Evolutionary conservation across 176 grass and related monocot species (phyloP).

Genomic region (Calamus simplicifolius): DNA sequence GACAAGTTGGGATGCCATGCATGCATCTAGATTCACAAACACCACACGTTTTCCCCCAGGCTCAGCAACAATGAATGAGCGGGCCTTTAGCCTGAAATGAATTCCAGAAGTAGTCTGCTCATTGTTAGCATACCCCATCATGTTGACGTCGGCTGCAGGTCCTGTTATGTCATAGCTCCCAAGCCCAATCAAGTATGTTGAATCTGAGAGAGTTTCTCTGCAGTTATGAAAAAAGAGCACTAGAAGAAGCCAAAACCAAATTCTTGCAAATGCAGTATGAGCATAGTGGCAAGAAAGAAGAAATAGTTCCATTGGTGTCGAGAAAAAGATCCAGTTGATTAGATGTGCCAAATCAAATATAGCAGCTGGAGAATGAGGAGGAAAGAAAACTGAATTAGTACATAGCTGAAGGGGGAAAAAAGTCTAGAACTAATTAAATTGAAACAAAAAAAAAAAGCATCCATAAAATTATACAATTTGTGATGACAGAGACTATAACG

Average conservation of each 20-base stretch:
- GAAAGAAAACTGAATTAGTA: not conserved
- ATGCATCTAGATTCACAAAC: constrained; percentile 99
- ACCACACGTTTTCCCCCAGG: constrained; percentile 67
- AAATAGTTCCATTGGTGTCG: constrained; percentile 43
- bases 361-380: not conserved
- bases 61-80: constrained; percentile 83
- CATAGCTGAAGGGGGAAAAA: no score
- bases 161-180: constrained; percentile 2
- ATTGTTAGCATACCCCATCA: constrained; percentile 4
- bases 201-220: constrained; percentile 5
- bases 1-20: constrained; percentile 92
- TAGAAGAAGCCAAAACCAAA: constrained; percentile 49
- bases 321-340: constrained; percentile 7
- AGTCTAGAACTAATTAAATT: no score
- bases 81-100: constrained; percentile 96
- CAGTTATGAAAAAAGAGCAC: constrained; percentile 41
- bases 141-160: not conserved
- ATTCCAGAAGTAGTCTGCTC: constrained; percentile 82
- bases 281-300: constrained; percentile 6
- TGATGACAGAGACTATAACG: no score
- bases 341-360: not conserved
- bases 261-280: constrained; percentile 10
- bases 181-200: not conserved
- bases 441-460: no score
- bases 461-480: no score